A percentile compares a stretch with the other conserved stretches of the same genome.
These are phyloP conservation scores for Aspergillus novoparasiticus DNA, from an alignment of 2,329 filamentous ascomycete genomes.

Conservation along the genomic window DNA sequence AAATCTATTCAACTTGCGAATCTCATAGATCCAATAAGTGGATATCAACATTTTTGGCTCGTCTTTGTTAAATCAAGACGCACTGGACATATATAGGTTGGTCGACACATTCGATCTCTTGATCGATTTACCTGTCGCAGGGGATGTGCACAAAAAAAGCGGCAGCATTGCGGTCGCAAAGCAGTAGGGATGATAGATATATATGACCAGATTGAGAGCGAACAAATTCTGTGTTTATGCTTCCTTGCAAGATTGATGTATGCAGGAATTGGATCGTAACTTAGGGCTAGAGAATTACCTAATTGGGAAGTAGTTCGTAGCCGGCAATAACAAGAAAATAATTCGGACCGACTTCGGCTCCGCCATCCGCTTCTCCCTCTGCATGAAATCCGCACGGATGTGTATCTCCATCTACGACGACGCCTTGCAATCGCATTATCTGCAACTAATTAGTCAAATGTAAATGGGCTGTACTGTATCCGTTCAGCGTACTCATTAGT, in stretches of 20 bases:
- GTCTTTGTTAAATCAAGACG: neutral
- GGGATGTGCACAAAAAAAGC: neutral
- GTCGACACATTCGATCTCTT: neutral
- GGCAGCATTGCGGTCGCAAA: neutral
- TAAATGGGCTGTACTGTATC: neutral
- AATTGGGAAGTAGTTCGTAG: neutral
- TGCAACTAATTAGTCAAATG: neutral
- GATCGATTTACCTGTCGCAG: neutral
- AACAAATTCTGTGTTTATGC: too few species aligned
- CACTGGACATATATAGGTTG: neutral
- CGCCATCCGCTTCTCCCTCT: neutral
- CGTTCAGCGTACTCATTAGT: neutral
- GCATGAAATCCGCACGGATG: too few species aligned
- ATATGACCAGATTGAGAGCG: too few species aligned
- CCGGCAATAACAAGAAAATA: neutral
- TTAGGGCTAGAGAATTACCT: neutral
- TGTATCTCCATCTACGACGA: neutral
- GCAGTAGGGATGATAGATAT: neutral
- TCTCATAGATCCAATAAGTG: neutral
- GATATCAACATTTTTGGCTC: neutral
- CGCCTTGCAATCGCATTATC: neutral
- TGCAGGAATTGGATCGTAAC: neutral
- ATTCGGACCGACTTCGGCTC: neutral
- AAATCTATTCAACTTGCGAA: neutral
- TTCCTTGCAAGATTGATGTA: too few species aligned